A percentile compares a stretch with the other conserved stretches of the same genome.
phyloP scores from a whole-genome alignment of 306 rosid genomes.

The Quercus parvula region DNA sequence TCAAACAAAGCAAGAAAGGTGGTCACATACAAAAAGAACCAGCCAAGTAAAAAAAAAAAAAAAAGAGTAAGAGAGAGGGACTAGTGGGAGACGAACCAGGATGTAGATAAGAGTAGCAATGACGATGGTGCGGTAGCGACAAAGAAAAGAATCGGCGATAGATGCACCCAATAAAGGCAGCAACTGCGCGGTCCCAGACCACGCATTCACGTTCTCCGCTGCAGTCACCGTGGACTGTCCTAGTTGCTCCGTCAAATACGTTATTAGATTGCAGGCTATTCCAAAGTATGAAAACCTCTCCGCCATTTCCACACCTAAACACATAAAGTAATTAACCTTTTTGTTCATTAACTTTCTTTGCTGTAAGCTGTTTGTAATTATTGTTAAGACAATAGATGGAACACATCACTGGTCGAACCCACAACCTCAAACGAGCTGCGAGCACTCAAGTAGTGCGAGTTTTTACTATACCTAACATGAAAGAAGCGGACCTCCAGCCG shows the following conservation, averaged over 20 bases:
- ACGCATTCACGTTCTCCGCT: constrained; percentile 35
- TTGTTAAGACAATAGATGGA: too few relatives aligned
- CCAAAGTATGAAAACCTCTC: constrained; percentile 50
- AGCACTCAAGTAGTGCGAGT: too few relatives aligned
- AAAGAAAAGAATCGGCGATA: constrained; percentile 42
- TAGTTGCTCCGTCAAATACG: constrained; percentile 34
- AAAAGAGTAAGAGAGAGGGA: not conserved
- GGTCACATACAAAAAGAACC: too few relatives aligned
- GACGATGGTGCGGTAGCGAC: constrained; percentile 38
- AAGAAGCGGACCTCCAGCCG: constrained; percentile 47
- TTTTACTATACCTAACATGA: constrained; percentile 30
- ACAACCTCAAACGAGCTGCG: too few relatives aligned
- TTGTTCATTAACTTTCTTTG: too few relatives aligned
- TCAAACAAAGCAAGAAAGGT: too few relatives aligned
- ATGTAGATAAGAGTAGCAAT: constrained; percentile 34
- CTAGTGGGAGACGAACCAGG: constrained; percentile 26
- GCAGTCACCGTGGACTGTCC: constrained; percentile 42
- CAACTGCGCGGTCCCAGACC: constrained; percentile 36
- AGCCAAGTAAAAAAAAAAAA: too few relatives aligned
- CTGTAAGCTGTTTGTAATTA: too few relatives aligned
- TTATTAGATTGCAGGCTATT: constrained; percentile 33
- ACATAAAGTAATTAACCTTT: too few relatives aligned
- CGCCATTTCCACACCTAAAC: constrained; percentile 40
- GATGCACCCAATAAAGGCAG: constrained; percentile 42
- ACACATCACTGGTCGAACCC: too few relatives aligned